These are phyloP conservation scores for Moricandia moricandioides DNA, from an alignment of 345 rosid species.

Conservation along the genomic window DNA sequence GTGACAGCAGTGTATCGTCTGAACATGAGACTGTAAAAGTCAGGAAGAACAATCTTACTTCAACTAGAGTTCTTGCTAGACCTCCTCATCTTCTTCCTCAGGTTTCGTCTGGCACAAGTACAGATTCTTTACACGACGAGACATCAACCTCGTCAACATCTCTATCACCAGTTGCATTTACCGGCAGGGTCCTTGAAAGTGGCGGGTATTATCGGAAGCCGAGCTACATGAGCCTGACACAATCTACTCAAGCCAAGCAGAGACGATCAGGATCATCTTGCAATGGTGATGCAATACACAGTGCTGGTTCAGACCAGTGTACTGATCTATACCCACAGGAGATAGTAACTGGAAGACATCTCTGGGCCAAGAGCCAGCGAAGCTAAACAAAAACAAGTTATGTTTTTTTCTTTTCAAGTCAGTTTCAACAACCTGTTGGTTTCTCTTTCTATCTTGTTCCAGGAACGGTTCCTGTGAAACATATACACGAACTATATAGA, in stretches of 20 bases:
- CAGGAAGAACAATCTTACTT: slow-evolving; percentile 58
- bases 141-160: slow-evolving; percentile 60
- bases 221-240: slow-evolving; percentile 75
- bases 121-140: slow-evolving; percentile 53
- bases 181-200: slow-evolving; percentile 36
- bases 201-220: slow-evolving; percentile 57
- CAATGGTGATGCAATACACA: slow-evolving; percentile 45
- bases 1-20: slow-evolving; percentile 40
- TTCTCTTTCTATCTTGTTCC: slow-evolving; percentile 13
- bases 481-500: slow-evolving; percentile 17
- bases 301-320: slow-evolving; percentile 50
- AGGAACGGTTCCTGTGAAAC: slow-evolving; percentile 32
- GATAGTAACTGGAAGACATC: slow-evolving; percentile 32
- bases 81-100: slow-evolving; percentile 42
- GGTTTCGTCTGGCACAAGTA: slow-evolving; percentile 50
- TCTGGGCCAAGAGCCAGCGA: slow-evolving; percentile 35
- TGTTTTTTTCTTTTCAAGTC: slow-evolving; percentile 1
- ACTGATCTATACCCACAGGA: slow-evolving; percentile 59
- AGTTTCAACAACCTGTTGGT: slow-evolving; percentile 36
- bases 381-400: slow-evolving; percentile 3
- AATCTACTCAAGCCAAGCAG: slow-evolving; percentile 72
- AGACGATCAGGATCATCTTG: slow-evolving; percentile 43
- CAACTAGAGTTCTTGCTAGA: slow-evolving; percentile 52
- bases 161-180: slow-evolving; percentile 43
- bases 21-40: slow-evolving; percentile 54